Evolutionary conservation across 108 stramenopile species (phyloP), one percentile per base, ranked within the genome.

Genomic region (Fragilaria radians): DNA sequence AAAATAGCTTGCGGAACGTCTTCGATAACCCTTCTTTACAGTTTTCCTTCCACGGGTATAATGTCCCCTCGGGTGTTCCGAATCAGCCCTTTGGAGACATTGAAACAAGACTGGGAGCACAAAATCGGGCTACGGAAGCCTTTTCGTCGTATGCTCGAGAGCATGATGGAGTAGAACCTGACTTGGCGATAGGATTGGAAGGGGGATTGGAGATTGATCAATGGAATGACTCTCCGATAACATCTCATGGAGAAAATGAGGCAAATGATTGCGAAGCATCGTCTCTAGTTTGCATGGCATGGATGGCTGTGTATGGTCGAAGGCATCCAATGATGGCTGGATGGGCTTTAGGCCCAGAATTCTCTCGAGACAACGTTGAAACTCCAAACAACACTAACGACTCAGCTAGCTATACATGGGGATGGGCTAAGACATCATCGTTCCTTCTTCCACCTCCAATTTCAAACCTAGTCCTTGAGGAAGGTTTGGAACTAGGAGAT

Each of bases 261-360:
- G 17, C 55, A 30, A n/a, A n/a, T n/a, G n/a, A 52, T 17, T n/a
- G 33, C 28, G 23, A 21, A 36, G 24, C 49, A 23, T n/a, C 33
- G n/a, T 62, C n/a, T n/a, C n/a, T n/a, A n/a, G n/a, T n/a, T n/a
- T 94, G 93, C 66, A 93, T 91, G 83, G 96, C 96, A 25, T 97
- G 88, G 88, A 93, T 95, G 81, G 89, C 88, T 0, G 50, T 94
- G n/a, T 72, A 85, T 34, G 89, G 89, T 17, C 67, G 71, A 24
- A 61, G 67, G 19, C n/a, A n/a, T n/a, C n/a, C n/a, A n/a, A n/a
- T 59, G 48, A 28, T 49, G 45, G 29, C 46, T 52, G n/a, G n/a
- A n/a, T n/a, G n/a, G n/a, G n/a, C n/a, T n/a, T n/a, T n/a, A n/a
- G n/a, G n/a, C n/a, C n/a, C n/a, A n/a, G n/a, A n/a, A n/a, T n/a